Percentiles rank a stretch among this genome's conserved stretches.
phyloP scores from a whole-genome alignment of 1,284 basidiomycete species.

The Uromyces viciae-fabae region DNA sequence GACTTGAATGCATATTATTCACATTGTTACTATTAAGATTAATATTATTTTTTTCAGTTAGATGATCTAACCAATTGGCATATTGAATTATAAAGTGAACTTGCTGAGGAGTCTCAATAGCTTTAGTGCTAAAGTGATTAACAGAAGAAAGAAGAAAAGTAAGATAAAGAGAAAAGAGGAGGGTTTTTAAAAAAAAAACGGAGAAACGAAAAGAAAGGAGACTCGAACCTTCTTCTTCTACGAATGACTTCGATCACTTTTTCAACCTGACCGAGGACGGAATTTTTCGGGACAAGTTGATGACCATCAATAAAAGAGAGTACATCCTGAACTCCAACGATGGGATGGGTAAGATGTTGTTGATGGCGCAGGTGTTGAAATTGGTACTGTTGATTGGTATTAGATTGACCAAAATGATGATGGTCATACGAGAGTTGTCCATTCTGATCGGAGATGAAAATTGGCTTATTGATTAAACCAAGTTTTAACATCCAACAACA shows the following conservation, averaged over 20 bases:
- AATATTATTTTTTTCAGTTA: constrained; percentile 25
- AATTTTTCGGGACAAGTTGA: constrained; percentile 46
- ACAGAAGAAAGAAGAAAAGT: neutral
- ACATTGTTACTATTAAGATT: neutral
- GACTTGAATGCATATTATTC: neutral
- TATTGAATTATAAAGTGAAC: constrained; percentile 77
- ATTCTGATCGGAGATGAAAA: neutral
- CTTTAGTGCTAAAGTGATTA: constrained; percentile 54
- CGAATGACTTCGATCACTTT: constrained; percentile 70
- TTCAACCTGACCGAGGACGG: constrained; percentile 59
- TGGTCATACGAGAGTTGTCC: neutral
- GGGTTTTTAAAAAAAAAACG: neutral
- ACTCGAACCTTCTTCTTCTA: constrained; percentile 63
- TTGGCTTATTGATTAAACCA: constrained; percentile 62
- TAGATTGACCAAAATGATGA: constrained; percentile 51
- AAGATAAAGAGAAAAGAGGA: neutral
- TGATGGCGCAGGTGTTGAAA: constrained; percentile 10
- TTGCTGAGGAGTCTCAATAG: constrained; percentile 86
- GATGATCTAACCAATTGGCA: constrained; percentile 44
- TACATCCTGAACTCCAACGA: constrained; percentile 45
- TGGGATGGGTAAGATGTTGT: neutral
- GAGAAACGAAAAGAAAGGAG: constrained; percentile 59
- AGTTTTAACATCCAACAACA: constrained; percentile 90
- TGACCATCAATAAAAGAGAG: constrained; percentile 18
- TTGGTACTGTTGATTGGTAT: constrained; percentile 31